These are phyloP conservation scores for California macrophylla DNA, from an alignment of 441 rosid species.

Conservation along the genomic window DNA sequence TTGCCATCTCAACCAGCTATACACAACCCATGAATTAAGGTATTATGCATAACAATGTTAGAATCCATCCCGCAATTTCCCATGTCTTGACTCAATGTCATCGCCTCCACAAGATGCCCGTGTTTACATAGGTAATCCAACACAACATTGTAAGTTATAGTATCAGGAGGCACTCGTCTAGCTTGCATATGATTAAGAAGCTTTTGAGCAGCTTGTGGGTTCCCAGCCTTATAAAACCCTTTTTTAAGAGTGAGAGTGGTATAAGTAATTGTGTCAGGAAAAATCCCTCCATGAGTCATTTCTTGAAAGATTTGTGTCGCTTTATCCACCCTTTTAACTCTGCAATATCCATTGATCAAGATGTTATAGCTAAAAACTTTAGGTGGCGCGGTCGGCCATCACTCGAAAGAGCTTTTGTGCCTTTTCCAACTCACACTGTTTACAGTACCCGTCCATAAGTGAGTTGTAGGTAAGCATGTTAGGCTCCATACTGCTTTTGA, in stretches of 20 bases:
- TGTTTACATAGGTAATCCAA: background rate
- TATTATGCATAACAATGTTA: background rate
- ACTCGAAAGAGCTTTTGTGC: background rate
- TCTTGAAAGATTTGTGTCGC: background rate
- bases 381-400: constrained; percentile 11
- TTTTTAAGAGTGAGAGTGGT: background rate
- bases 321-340: background rate
- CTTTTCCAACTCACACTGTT: background rate
- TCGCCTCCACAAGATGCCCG: background rate
- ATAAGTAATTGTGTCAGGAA: background rate
- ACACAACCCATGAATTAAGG: background rate
- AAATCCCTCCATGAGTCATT: background rate
- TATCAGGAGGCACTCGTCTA: background rate
- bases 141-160: background rate
- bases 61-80: background rate
- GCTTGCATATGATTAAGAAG: background rate
- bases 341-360: constrained; percentile 6
- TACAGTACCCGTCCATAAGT: background rate
- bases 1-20: background rate
- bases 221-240: background rate
- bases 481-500: constrained; percentile 20
- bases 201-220: background rate
- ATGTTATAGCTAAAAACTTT: constrained; percentile 12
- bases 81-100: background rate
- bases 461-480: constrained; percentile 19